Percentiles rank a stretch among this genome's conserved stretches.
Evolutionary conservation across 140 eudicot species (phyloP).

Genomic region (Senecio squalidus): DNA sequence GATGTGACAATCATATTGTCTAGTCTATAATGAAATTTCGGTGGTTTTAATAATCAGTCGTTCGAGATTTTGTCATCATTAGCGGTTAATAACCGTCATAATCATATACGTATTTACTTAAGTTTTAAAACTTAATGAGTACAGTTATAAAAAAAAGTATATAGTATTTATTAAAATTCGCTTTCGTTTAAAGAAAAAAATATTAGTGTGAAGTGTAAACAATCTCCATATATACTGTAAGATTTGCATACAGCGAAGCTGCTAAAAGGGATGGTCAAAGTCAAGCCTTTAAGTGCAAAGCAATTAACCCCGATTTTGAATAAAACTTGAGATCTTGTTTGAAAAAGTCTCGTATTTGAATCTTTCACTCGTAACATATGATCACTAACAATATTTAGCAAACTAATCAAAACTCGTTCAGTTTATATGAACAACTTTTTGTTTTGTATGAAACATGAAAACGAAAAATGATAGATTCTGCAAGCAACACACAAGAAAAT

Average conservation of each 20-base stretch:
- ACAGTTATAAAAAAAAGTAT: too few relatives aligned
- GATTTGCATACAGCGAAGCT: constrained; percentile 16
- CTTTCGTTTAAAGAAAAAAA: constrained; percentile 15
- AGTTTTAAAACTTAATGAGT: too few relatives aligned
- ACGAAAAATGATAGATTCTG: too few relatives aligned
- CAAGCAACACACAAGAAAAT: too few relatives aligned
- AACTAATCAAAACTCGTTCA: too few relatives aligned
- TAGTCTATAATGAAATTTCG: neutral
- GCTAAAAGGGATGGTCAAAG: constrained; percentile 21
- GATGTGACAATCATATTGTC: neutral
- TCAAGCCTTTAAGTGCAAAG: constrained; percentile 35
- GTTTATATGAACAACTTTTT: too few relatives aligned
- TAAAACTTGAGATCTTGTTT: neutral
- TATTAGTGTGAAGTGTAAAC: neutral
- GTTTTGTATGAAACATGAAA: too few relatives aligned
- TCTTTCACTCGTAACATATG: too few relatives aligned
- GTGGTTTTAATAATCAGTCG: neutral
- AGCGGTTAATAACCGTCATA: too few relatives aligned
- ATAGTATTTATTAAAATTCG: neutral
- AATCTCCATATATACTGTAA: neutral
- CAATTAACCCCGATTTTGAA: constrained; percentile 9
- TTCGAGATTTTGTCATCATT: too few relatives aligned
- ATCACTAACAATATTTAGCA: too few relatives aligned
- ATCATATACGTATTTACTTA: too few relatives aligned
- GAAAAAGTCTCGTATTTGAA: neutral